Evolutionary conservation across 2,329 filamentous ascomycete genomes (phyloP).

Genomic region (Colletotrichum musae): DNA sequence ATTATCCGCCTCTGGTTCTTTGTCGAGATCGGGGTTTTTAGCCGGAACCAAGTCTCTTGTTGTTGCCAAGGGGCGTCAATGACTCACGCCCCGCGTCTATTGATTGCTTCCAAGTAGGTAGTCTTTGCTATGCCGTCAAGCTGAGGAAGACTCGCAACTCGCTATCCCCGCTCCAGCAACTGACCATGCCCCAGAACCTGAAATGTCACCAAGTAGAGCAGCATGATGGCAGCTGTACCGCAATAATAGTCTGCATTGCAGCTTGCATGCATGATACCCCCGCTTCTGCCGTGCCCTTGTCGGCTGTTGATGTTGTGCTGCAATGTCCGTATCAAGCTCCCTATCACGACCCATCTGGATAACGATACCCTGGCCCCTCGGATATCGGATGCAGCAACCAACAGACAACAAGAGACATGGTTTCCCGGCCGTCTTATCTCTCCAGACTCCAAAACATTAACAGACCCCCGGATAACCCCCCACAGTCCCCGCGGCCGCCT

Average conservation of each 20-base stretch:
- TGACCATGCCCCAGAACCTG: too few species aligned
- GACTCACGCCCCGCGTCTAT: not conserved
- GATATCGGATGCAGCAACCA: not conserved
- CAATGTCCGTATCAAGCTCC: not conserved
- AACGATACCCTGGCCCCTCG: constrained; percentile 10
- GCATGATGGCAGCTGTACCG: too few species aligned
- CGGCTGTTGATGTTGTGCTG: too few species aligned
- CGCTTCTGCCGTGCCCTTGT: too few species aligned
- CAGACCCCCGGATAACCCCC: not conserved
- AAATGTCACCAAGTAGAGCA: too few species aligned
- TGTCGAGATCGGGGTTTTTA: not conserved
- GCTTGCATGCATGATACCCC: too few species aligned
- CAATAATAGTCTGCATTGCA: too few species aligned
- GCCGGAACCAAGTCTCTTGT: not conserved
- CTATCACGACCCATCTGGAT: constrained; percentile 4
- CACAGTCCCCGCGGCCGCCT: constrained; percentile 35
- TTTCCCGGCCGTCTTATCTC: constrained; percentile 37
- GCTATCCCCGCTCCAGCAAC: too few species aligned
- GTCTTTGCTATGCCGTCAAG: too few species aligned
- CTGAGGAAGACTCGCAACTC: too few species aligned
- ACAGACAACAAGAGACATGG: not conserved
- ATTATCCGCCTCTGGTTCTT: not conserved
- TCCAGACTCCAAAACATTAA: not conserved
- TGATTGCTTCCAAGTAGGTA: too few species aligned
- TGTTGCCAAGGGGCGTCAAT: constrained; percentile 15